These are phyloP conservation scores for Tremella mesenterica DNA, from an alignment of 768 basidiomycete genomes.

Conservation along the genomic window DNA sequence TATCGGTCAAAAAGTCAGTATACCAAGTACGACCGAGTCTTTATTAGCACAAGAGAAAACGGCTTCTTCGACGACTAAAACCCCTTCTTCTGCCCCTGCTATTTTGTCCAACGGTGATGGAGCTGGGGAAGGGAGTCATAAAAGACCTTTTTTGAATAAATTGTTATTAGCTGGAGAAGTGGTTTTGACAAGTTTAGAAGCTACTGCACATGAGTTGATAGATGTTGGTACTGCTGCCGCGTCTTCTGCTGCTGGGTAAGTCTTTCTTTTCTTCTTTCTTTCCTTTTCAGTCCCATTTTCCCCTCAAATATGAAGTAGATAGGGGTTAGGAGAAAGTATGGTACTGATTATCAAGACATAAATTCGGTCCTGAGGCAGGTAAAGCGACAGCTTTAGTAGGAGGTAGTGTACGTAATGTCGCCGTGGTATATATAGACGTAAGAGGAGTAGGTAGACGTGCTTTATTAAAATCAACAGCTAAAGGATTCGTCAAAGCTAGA, in stretches of 20 bases:
- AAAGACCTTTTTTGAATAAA: slow-evolving; percentile 14
- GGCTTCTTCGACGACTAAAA: neutral
- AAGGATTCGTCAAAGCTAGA: slow-evolving; percentile 38
- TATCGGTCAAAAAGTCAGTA: slow-evolving; percentile 1
- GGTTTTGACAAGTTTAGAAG: slow-evolving; percentile 41
- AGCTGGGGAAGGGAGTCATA: too few relatives aligned
- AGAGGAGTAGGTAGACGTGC: slow-evolving; percentile 63
- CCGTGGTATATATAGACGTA: slow-evolving; percentile 68
- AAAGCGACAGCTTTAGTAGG: slow-evolving; percentile 55
- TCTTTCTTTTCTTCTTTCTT: neutral
- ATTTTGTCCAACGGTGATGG: neutral
- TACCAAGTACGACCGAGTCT: slow-evolving; percentile 9
- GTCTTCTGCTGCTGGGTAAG: slow-evolving; percentile 38
- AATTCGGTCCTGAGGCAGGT: slow-evolving; percentile 59
- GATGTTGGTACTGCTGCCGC: slow-evolving; percentile 37
- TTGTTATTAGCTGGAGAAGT: slow-evolving; percentile 38
- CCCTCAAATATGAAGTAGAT: too few relatives aligned
- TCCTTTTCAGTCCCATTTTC: too few relatives aligned
- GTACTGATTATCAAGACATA: slow-evolving; percentile 33
- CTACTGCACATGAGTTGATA: slow-evolving; percentile 36
- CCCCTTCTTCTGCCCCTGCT: neutral
- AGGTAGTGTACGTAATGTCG: slow-evolving; percentile 62
- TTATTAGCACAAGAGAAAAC: slow-evolving; percentile 8
- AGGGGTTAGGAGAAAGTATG: neutral
- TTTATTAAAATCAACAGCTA: slow-evolving; percentile 52